Evolutionary conservation across 73 alveolate genomes (phyloP).

Genomic region (Uronychia setigera): DNA sequence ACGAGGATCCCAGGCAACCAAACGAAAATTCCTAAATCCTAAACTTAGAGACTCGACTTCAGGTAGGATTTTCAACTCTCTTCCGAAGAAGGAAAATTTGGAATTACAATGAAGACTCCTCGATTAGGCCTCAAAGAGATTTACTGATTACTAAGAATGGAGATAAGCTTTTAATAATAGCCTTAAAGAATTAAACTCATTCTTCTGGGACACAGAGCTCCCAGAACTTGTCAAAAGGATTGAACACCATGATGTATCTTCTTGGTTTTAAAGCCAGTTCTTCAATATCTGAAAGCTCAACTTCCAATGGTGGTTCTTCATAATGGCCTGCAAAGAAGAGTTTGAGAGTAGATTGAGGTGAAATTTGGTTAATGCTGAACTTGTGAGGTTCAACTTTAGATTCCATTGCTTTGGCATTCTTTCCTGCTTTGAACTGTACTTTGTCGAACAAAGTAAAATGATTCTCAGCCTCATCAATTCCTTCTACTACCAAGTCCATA

Average conservation of each 20-base stretch:
- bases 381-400: slow-evolving; percentile 53
- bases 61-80: too few species aligned
- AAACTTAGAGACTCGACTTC: too few species aligned
- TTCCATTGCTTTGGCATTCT: not conserved
- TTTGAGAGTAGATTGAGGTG: slow-evolving; percentile 14
- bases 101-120: too few species aligned
- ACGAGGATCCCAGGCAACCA: too few species aligned
- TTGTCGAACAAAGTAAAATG: slow-evolving; percentile 46
- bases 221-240: not conserved
- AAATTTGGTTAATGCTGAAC: not conserved
- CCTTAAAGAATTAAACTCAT: not conserved
- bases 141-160: too few species aligned
- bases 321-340: slow-evolving; percentile 74
- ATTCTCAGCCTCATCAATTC: slow-evolving; percentile 46
- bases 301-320: slow-evolving; percentile 59
- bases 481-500: slow-evolving; percentile 25
- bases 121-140: too few species aligned
- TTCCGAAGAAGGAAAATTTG: too few species aligned
- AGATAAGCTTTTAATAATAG: too few species aligned
- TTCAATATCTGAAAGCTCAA: slow-evolving; percentile 37
- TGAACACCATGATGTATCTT: not conserved
- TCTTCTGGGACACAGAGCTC: not conserved
- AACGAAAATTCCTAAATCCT: too few species aligned
- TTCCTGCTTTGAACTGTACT: slow-evolving; percentile 23
- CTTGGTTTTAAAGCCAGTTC: not conserved